phyloP scores from a whole-genome alignment of 2,329 filamentous ascomycete species.

The Blastomyces emzantsi region DNA sequence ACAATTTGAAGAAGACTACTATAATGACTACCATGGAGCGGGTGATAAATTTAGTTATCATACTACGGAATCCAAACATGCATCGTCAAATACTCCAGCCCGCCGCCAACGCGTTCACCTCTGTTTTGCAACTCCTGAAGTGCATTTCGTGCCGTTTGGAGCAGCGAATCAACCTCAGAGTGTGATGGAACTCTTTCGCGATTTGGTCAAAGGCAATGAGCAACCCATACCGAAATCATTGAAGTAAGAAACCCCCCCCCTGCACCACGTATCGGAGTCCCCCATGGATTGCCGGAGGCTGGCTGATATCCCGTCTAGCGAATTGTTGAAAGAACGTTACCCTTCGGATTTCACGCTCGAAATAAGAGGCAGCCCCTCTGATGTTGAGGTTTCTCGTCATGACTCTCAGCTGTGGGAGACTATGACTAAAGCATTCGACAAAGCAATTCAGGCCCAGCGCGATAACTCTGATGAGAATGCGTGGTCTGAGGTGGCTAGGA shows the following conservation, averaged over 20 bases:
- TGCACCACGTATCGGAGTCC: not conserved
- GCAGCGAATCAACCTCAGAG: not conserved
- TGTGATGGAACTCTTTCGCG: not conserved
- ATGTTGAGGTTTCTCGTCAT: not conserved
- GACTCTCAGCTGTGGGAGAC: not conserved
- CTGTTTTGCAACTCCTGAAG: not conserved
- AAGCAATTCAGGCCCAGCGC: not conserved
- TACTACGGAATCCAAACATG: not conserved
- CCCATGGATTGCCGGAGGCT: not conserved
- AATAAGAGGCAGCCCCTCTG: not conserved
- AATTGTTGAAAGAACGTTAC: not conserved
- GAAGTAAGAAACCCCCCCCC: not conserved
- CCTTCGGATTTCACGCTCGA: not conserved
- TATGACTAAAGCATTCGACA: not conserved
- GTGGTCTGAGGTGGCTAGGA: not conserved
- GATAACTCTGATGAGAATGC: not conserved
- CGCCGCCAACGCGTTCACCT: not conserved
- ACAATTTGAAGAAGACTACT: not conserved
- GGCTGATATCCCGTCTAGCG: not conserved
- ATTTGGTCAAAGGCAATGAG: not conserved
- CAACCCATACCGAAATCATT: not conserved
- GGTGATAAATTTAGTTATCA: not conserved
- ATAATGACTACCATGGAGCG: not conserved
- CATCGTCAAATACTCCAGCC: not conserved
- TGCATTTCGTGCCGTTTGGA: constrained; percentile 1